Evolutionary conservation across 1,284 basidiomycete genomes (phyloP).

Genomic region (Sanguinoderma infundibulare): DNA sequence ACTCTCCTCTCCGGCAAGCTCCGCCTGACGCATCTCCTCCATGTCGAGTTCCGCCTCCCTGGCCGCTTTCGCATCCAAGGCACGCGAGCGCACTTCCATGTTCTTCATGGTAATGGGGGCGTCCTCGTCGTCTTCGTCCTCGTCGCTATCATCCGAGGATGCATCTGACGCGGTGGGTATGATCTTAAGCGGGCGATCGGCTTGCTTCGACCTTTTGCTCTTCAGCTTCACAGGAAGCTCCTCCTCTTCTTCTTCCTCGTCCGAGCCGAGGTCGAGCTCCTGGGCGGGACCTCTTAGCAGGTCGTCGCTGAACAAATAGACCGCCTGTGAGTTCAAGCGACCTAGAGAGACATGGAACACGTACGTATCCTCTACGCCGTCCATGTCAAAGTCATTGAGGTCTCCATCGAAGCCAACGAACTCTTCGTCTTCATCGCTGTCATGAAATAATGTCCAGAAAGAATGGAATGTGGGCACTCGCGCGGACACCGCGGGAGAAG

Average conservation of each 20-base stretch:
- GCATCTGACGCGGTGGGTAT: conserved; percentile 54
- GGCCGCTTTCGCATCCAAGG: conserved; percentile 68
- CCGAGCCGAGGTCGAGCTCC: conserved; percentile 73
- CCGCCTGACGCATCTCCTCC: conserved; percentile 69
- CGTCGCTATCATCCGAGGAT: conserved; percentile 41
- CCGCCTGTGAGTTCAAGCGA: background rate
- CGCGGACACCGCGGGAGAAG: conserved; percentile 11
- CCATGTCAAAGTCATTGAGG: conserved; percentile 52
- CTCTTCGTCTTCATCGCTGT: conserved; percentile 56
- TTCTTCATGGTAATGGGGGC: conserved; percentile 72
- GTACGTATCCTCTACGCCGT: conserved; percentile 44
- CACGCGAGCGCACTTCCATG: conserved; percentile 77
- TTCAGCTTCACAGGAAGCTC: conserved; percentile 39
- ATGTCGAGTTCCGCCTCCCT: conserved; percentile 71
- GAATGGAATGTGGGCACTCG: background rate
- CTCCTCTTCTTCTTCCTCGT: conserved; percentile 51
- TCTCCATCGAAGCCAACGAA: conserved; percentile 46
- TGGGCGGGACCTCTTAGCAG: conserved; percentile 55
- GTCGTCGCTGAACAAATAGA: conserved; percentile 38
- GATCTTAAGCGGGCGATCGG: conserved; percentile 50
- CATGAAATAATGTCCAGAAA: conserved; percentile 51
- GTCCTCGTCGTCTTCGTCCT: conserved; percentile 59
- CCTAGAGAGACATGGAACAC: conserved; percentile 5
- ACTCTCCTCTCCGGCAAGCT: conserved; percentile 44
- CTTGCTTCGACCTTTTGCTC: conserved; percentile 57